Conservation (phyloP, 768 basidiomycete genomes). For the Pleurotus djamor region DNA sequence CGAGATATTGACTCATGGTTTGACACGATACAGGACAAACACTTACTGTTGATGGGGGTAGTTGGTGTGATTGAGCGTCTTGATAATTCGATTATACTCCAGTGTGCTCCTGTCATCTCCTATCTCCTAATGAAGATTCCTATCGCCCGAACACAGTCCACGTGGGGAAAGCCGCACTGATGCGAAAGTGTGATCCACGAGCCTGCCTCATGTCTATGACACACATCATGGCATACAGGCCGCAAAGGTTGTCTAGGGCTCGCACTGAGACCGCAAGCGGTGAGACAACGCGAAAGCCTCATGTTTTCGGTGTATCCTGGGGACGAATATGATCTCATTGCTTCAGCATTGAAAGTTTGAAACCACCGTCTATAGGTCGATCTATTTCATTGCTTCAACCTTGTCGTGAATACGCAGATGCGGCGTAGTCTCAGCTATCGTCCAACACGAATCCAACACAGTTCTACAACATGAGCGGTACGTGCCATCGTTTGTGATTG, state of each 20-base stretch:
- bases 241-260: not conserved
- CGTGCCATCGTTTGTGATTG: not conserved
- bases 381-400: too few species aligned
- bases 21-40: slow-evolving; percentile 7
- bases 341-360: not conserved
- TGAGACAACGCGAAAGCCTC: not conserved
- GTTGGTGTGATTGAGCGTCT: slow-evolving; percentile 9
- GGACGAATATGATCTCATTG: not conserved
- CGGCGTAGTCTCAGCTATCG: too few species aligned
- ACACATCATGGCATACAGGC: not conserved
- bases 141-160: too few species aligned
- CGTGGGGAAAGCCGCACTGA: too few species aligned
- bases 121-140: too few species aligned
- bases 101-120: too few species aligned
- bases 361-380: not conserved
- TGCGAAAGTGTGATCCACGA: not conserved
- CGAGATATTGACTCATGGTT: not conserved
- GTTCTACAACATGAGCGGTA: not conserved
- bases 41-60: slow-evolving; percentile 10
- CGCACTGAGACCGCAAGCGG: not conserved
- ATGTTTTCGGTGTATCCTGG: not conserved
- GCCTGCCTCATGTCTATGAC: not conserved
- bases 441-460: not conserved
- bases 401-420: too few species aligned
- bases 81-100: too few species aligned